Conservation (phyloP, 805 yeast species). For the Cyberlindnera mississippiensis region DNA sequence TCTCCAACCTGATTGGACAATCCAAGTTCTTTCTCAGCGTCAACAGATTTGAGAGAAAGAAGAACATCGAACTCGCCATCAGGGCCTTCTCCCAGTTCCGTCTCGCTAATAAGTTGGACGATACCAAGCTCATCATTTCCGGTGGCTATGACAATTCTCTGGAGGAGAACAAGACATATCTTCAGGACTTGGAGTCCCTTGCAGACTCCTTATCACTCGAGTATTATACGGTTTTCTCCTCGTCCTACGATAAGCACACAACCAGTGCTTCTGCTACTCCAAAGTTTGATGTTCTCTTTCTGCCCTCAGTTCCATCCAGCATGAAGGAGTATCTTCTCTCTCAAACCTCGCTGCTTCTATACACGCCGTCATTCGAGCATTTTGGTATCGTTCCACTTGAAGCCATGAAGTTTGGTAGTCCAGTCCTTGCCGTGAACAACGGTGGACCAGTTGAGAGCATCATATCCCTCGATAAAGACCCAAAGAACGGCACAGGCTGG, state of each 20-base stretch:
- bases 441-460: conserved; percentile 93
- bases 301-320: conserved; percentile 73
- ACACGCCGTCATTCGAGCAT: conserved; percentile 91
- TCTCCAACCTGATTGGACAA: conserved; percentile 19
- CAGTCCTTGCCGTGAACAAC: conserved; percentile 79
- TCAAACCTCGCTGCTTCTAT: conserved; percentile 57
- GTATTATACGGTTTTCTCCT: conserved; percentile 37
- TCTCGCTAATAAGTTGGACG: conserved; percentile 25
- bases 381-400: conserved; percentile 98
- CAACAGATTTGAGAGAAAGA: conserved; percentile 86
- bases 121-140: conserved; percentile 58
- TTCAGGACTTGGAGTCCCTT: conserved; percentile 52
- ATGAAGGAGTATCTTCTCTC: conserved; percentile 61
- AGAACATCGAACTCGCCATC: conserved; percentile 76
- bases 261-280: conserved; percentile 11
- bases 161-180: conserved; percentile 68
- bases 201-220: conserved; percentile 43
- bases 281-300: conserved; percentile 54
- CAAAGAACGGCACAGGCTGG: conserved; percentile 57
- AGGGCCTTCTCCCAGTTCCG: conserved; percentile 52
- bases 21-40: conserved; percentile 58
- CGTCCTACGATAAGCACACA: conserved; percentile 26
- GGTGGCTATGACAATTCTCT: conserved; percentile 90
- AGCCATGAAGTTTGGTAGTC: conserved; percentile 80
- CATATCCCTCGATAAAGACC: conserved; percentile 30